A percentile compares a stretch with the other conserved stretches of the same genome.
Conservation (phyloP, 768 basidiomycete species). For the Lactarius sp. region DNA sequence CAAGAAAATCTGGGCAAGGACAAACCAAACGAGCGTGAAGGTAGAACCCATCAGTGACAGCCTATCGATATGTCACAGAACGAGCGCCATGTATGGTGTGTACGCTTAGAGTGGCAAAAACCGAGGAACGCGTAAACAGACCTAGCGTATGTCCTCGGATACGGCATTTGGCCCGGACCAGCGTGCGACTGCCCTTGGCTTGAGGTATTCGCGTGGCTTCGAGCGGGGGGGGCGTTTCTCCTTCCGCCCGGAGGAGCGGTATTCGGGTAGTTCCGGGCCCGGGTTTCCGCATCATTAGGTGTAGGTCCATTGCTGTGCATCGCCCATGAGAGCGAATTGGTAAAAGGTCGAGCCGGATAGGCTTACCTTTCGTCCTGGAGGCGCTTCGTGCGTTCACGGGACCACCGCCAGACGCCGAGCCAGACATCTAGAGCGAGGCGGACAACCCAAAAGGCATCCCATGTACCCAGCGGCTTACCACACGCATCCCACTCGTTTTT, state of each 20-base stretch:
- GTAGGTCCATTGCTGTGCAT: conserved; percentile 2
- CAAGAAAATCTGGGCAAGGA: conserved; percentile 73
- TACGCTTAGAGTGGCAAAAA: neutral
- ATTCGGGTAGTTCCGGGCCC: neutral
- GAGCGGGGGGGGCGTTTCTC: neutral
- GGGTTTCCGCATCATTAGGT: conserved; percentile 2
- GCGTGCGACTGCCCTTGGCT: neutral
- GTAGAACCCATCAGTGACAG: conserved; percentile 62
- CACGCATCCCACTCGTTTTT: conserved; percentile 60
- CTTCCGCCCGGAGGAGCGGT: conserved; percentile 6
- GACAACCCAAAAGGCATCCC: conserved; percentile 62
- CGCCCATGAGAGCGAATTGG: neutral
- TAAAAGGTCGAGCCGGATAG: neutral
- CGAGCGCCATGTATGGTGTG: neutral
- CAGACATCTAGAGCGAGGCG: conserved; percentile 45
- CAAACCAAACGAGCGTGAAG: conserved; percentile 75
- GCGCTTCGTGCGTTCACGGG: conserved; percentile 28
- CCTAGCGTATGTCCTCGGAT: conserved; percentile 25
- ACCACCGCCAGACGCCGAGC: conserved; percentile 55
- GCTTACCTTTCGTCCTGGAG: conserved; percentile 23
- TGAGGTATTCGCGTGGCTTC: neutral
- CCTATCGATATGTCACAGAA: conserved; percentile 32
- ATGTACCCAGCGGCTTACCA: conserved; percentile 57
- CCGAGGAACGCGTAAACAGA: neutral
- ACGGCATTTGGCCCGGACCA: neutral